Base-by-base conservation (phyloP, 1,284 basidiomycete species). In the Trichosporon sp. region DNA sequence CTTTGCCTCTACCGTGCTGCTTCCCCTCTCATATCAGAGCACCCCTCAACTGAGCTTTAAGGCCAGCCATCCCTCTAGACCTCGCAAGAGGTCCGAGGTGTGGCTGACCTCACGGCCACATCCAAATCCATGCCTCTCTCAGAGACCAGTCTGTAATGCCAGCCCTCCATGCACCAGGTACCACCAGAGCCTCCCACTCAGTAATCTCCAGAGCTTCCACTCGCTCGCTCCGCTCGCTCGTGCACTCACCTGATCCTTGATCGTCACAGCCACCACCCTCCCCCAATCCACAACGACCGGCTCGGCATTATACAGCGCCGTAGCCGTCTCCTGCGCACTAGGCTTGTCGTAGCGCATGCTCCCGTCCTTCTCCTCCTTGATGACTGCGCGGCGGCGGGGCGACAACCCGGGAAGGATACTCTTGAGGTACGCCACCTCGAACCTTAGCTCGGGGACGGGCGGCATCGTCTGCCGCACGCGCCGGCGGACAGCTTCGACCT, bases 291-390 rank as follows among this genome's bases (percentile, higher is more conserved):
- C 36, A 14, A 33, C 31, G 3, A 65, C 56, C 19, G 49, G 64
- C 74, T 46, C 57, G 88, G 93, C 93, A 83, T 97, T 96, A 82
- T 95, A 96, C 40, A 97, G 79, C 7, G 91, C 94, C 64, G 95
- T 85, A 73, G 93, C 85, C 0, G 94, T 94, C 77, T 96, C 94
- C 65, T 91, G 59, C 4, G 29, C 25, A 2, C 16, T 19, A 25
- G 8, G 3, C 27, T 54, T 54, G 49, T 54, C 29, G 27, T 31
- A 54, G 49, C 27, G 49, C 25, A 54, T 54, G 29, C 74, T 69
- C 44, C 75, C 78, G 14, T 78, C 75, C 60, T 63, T 70, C 65
- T 78, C 76, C 19, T n/a, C 56, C 1, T 19, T 59, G 25, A 10
- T 60, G 59, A 11, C 75, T 71, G 58, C 58, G 58, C 14, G 5